These are phyloP conservation scores for Aspergillus tubingensis DNA, from an alignment of 2,329 filamentous ascomycete genomes.

Conservation along the genomic window DNA sequence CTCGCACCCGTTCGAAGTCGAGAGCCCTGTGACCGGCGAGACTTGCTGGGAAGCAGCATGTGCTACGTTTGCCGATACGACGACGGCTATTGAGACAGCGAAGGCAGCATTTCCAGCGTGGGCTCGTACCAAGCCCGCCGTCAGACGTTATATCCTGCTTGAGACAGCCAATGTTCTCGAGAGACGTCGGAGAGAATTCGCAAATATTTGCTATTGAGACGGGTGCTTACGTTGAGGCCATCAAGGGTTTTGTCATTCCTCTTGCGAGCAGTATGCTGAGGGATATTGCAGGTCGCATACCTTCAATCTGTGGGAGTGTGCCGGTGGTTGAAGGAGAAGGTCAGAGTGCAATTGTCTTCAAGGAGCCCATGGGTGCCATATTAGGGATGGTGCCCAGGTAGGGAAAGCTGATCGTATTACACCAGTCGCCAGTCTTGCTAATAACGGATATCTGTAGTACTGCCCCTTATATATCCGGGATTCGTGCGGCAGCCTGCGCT, in stretches of 20 bases:
- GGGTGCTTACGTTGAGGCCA: slow-evolving; percentile 44
- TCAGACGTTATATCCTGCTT: slow-evolving; percentile 70
- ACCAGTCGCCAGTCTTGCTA: neutral
- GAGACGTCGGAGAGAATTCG: slow-evolving; percentile 52
- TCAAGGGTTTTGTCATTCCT: slow-evolving; percentile 32
- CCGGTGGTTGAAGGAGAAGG: slow-evolving; percentile 53
- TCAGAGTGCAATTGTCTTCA: slow-evolving; percentile 64
- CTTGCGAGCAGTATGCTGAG: slow-evolving; percentile 43
- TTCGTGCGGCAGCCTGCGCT: slow-evolving; percentile 59
- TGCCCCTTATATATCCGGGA: slow-evolving; percentile 53
- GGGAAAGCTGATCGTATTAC: slow-evolving; percentile 10
- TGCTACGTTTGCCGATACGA: neutral
- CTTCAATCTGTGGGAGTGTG: slow-evolving; percentile 50
- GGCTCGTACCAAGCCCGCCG: slow-evolving; percentile 61
- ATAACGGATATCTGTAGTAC: slow-evolving; percentile 43
- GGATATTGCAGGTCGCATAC: slow-evolving; percentile 52
- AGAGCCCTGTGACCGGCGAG: neutral
- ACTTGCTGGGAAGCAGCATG: neutral
- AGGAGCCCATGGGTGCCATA: slow-evolving; percentile 76
- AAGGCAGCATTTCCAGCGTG: slow-evolving; percentile 65
- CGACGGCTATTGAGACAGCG: neutral
- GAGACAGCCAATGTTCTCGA: slow-evolving; percentile 63
- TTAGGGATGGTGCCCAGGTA: slow-evolving; percentile 79
- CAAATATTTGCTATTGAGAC: slow-evolving; percentile 60
- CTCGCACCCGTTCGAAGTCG: neutral